Percentiles rank a stretch among this genome's conserved stretches.
phyloP scores from a whole-genome alignment of 2,329 filamentous ascomycete species.

The Diaporthe aspalathi region DNA sequence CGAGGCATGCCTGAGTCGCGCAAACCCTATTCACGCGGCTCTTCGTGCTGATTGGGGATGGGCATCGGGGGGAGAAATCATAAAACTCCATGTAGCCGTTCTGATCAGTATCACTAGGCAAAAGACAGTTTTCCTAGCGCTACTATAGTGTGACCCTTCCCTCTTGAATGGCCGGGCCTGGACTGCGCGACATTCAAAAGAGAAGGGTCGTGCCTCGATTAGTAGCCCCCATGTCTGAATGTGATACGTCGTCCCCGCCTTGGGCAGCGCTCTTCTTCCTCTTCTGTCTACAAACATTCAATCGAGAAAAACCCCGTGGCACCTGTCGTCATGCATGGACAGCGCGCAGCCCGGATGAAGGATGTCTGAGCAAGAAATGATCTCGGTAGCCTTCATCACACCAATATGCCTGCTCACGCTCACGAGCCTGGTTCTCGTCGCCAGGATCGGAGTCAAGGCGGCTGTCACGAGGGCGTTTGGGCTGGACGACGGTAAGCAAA shows the following conservation, averaged over 20 bases:
- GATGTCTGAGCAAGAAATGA: constrained; percentile 17
- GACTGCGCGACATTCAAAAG: constrained; percentile 20
- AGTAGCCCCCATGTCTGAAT: background rate
- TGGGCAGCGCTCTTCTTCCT: background rate
- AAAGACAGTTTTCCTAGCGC: constrained; percentile 10
- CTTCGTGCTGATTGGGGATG: constrained; percentile 19
- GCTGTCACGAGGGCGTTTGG: constrained; percentile 23
- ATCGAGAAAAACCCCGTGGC: background rate
- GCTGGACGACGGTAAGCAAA: constrained; percentile 29
- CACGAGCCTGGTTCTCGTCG: constrained; percentile 24
- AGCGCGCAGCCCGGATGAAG: background rate
- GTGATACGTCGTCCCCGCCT: background rate
- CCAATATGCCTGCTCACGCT: constrained; percentile 26
- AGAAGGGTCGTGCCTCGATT: background rate
- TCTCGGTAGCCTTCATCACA: constrained; percentile 20
- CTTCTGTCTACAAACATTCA: background rate
- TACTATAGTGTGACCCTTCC: background rate
- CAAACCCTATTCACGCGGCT: constrained; percentile 7
- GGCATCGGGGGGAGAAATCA: background rate
- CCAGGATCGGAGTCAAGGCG: constrained; percentile 6
- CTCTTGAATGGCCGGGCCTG: background rate
- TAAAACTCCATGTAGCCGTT: constrained; percentile 8
- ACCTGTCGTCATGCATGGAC: background rate
- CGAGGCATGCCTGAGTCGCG: constrained; percentile 24
- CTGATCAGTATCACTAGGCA: background rate